These are phyloP conservation scores for Candida rishiriensis DNA, from an alignment of 805 yeast genomes.

Conservation along the genomic window DNA sequence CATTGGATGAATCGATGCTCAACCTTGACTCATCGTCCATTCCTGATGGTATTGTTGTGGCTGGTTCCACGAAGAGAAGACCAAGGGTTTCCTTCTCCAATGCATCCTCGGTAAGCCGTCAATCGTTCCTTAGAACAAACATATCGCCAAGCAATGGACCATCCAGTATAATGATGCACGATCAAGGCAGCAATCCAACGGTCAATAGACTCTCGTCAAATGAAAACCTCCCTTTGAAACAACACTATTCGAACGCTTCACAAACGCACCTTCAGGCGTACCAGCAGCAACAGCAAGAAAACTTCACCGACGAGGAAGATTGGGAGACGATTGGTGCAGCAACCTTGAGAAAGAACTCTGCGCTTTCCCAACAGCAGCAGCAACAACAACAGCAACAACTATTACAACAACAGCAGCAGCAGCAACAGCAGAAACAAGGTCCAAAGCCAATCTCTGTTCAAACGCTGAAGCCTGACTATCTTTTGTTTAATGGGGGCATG, in stretches of 20 bases:
- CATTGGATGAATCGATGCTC: constrained; percentile 24
- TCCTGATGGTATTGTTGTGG: constrained; percentile 19
- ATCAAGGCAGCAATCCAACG: constrained; percentile 24
- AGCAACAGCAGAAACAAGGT: constrained; percentile 17
- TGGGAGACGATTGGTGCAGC: constrained; percentile 91
- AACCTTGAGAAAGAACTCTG: constrained; percentile 33
- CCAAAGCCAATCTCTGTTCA: constrained; percentile 14
- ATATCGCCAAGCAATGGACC: constrained; percentile 26
- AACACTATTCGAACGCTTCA: not conserved
- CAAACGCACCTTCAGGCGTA: not conserved
- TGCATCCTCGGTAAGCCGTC: constrained; percentile 31
- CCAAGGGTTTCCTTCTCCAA: constrained; percentile 33
- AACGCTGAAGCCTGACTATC: constrained; percentile 12
- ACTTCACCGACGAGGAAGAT: constrained; percentile 90
- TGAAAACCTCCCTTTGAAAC: constrained; percentile 9
- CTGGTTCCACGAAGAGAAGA: constrained; percentile 21
- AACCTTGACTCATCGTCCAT: constrained; percentile 21
- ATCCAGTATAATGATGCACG: constrained; percentile 16
- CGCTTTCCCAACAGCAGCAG: not conserved
- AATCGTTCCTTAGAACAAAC: constrained; percentile 36
- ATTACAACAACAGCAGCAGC: constrained; percentile 6
- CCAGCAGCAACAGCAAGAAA: constrained; percentile 33
- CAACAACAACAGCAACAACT: constrained; percentile 1
- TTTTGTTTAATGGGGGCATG: not conserved
- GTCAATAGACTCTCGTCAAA: constrained; percentile 18